Base-by-base conservation (phyloP, 2,329 filamentous ascomycete genomes). In the Zasmidium citrigriseum region DNA sequence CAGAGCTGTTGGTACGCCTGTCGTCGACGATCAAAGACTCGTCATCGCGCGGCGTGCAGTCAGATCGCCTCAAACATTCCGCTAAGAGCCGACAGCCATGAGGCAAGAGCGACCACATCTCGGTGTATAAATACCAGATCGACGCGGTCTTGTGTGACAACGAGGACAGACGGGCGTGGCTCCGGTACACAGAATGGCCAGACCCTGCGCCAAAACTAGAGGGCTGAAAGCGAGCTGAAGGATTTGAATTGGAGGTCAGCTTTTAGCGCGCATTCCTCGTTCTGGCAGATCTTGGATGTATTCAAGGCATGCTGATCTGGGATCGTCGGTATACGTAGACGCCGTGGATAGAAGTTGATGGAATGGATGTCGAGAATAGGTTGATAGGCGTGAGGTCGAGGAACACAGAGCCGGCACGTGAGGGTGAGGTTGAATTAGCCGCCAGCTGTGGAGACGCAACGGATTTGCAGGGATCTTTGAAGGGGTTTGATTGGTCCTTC, bases 191-290 rank as follows among this genome's bases (percentile, higher is more conserved):
- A 41, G 18, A n/a, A 9, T 10, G 16, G 34, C 34, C 18, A 41
- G 34, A n/a, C 34, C 34, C 7, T 41, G 34, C 14, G 34, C 34
- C 34, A 4, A 41, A 4, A 41, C 14, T 29, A 29, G 27, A 14
- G 27, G 34, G 34, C 34, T 41, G 34, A 41, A 41, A 16, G 14
- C 18, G 34, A 41, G 34, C 34, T 41, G 34, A 41, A 41, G 34
- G 34, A 41, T 41, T 34, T 14, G 34, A 41, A 16, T 34, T 14
- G 34, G 34, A 16, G 5, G 34, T 52, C 27, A 52, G 49, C 34
- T 41, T 52, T 52, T 41, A 52, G 49, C 23, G 16, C 21, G 18
- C 2, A 41, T 52, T 41, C 49, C 49, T 41, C 29, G 49, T 41
- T 10, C 22, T 18, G 29, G 23, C 20, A 29, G 27, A 52, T 44